Evolutionary conservation across 164 flowering plant genomes (phyloP), one percentile per base, ranked within the genome.

Genomic region (Pachysandra terminalis): DNA sequence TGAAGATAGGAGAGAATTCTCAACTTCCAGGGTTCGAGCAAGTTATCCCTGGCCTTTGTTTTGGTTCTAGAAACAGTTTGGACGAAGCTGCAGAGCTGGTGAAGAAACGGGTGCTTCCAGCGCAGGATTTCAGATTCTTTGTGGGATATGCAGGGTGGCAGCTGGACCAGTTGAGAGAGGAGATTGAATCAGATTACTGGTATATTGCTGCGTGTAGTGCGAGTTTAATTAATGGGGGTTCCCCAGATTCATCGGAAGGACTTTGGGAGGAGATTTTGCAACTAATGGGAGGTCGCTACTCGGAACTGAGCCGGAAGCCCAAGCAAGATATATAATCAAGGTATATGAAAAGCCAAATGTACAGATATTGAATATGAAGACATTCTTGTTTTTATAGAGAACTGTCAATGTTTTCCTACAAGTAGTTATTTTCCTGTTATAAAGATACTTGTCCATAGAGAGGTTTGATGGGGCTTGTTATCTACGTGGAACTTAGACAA

Each of bases 101-200:
- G 65, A 87, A 84, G 79, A 88, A 84, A 67, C 97, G 96, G 21
- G 67, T 82, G 35, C 78, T 89, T 17, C 83, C 70, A 74, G 85
- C 97, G 54, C 86, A 83, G 61, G 96, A 95, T 74, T 87, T 90
- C 75, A 89, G 87, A 74, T 90, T 95, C 81, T 95, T 92, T 71
- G 80, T 86, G 26, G 98, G 98, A 32, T 95, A 92, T 79, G 90
- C 96, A 8, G 97, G 98, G n/a, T 95, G 98, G 98, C 88, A 85
- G 77, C 67, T 81, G 10, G 97, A 92, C 77, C 97, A 95, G 60
- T 70, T 95, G 69, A 81, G 76, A 70, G 94, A 92, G 70, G 98
- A 95, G 75, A 90, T 92, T 56, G 94, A 87, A 56, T 82, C 89
- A 12, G 85, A 82, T 65, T 90, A 86, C 65, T 95, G 98, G 98